phyloP scores from a whole-genome alignment of 257 asterid species.

The Rauvolfia tetraphylla region DNA sequence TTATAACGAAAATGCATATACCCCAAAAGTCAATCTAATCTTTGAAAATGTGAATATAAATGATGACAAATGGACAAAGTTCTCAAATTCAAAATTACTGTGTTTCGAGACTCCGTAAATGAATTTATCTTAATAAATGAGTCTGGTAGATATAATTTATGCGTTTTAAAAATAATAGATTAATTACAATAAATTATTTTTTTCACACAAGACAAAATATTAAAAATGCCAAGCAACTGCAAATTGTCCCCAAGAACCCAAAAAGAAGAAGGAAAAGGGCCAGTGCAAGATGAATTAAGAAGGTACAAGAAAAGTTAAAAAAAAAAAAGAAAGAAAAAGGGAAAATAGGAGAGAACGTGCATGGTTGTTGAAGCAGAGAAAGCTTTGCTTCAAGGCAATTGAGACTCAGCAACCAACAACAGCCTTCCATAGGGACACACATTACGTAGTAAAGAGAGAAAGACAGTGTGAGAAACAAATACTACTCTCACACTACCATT shows the following conservation, averaged over 20 bases:
- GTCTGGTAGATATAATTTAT: neutral
- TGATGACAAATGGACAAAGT: too few relatives aligned
- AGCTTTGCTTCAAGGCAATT: slow-evolving; percentile 84
- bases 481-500: slow-evolving; percentile 32
- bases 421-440: slow-evolving; percentile 24
- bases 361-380: slow-evolving; percentile 50
- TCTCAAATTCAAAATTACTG: too few relatives aligned
- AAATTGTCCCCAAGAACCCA: too few relatives aligned
- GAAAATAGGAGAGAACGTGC: slow-evolving; percentile 30
- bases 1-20: too few relatives aligned
- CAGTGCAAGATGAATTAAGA: neutral
- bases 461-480: slow-evolving; percentile 31
- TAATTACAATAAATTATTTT: neutral
- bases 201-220: neutral
- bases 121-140: too few relatives aligned
- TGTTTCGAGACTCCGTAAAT: too few relatives aligned
- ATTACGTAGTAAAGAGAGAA: slow-evolving; percentile 49
- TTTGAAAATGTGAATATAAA: too few relatives aligned
- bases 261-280: neutral
- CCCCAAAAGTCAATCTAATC: too few relatives aligned
- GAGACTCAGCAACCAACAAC: slow-evolving; percentile 84
- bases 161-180: neutral
- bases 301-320: neutral
- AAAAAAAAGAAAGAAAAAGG: slow-evolving; percentile 10
- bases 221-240: neutral